Base-by-base conservation (phyloP, 2,329 filamentous ascomycete genomes). In the Curvularia eragrostidis region DNA sequence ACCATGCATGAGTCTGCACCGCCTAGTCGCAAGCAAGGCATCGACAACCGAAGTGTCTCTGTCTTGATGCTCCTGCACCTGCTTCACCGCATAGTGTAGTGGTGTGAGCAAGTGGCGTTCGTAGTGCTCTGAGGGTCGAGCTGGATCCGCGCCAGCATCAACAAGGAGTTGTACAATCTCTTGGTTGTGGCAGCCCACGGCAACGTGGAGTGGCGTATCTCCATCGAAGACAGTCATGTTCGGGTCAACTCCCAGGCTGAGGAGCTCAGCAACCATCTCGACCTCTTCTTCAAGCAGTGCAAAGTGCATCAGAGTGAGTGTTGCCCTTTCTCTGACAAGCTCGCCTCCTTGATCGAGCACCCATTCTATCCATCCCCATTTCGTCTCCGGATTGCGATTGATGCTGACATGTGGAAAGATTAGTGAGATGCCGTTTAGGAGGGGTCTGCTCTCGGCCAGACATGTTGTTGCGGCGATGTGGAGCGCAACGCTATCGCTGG, bases 341-440 rank as follows among this genome's bases (percentile, higher is more conserved):
- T 61, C 38, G 7, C 67, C 68, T 26, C 67, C 67, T 30, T 13
- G 23, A 13, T 63, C 54, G 5, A 71, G 43, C 12, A 68, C 56
- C 64, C 66, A 69, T 21, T 54, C 30, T 36, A 72, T 44, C 69
- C 69, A 72, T 2, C 50, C 60, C 39, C 48, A 51, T 15, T 62
- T 39, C 21, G 38, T 1, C 18, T 2, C 9, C n/a, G 10, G 34
- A 13, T 2, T 26, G 67, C 62, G 30, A 67, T n/a, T 1, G 64
- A 54, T 19, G 26, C 26, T 13, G 43, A 32, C 21, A 19, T 46
- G 26, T 3, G 24, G 43, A 5, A 19, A 46, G 8, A 46, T 19
- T 19, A 28, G 3, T 6, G 43, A 19, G 6, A 46, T 15, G 24
- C 3, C 7, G 6, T 32, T 32, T 30, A 32, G 8, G 8, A 46